A percentile compares a stretch with the other conserved stretches of the same genome.
phyloP scores from a whole-genome alignment of 2,329 filamentous ascomycete genomes.

The Clathrospora elynae region DNA sequence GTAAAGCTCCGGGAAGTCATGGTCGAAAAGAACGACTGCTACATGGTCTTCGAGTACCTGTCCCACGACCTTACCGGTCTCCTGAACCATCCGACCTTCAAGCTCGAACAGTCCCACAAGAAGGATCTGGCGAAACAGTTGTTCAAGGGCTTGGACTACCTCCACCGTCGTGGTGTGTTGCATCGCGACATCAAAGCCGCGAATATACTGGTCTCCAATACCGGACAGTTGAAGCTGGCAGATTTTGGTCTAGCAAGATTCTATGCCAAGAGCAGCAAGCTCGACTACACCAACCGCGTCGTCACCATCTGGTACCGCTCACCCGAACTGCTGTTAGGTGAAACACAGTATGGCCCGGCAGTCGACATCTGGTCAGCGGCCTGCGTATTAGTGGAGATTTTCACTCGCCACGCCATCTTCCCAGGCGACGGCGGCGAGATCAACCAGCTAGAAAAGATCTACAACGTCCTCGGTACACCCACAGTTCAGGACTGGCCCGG shows the following conservation, averaged over 20 bases:
- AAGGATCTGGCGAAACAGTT: conserved; percentile 93
- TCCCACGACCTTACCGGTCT: conserved; percentile 95
- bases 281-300: conserved; percentile 97
- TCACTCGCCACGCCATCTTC: conserved; percentile 91
- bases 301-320: conserved; percentile 99
- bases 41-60: conserved; percentile 99
- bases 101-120: conserved; percentile 80
- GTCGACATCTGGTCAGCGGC: conserved; percentile 98
- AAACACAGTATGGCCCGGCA: conserved; percentile 93
- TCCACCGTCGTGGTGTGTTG: conserved; percentile 89
- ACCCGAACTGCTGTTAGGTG: conserved; percentile 88
- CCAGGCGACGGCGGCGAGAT: conserved; percentile 95
- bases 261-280: conserved; percentile 86
- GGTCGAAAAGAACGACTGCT: conserved; percentile 98
- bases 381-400: conserved; percentile 95
- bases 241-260: conserved; percentile 97
- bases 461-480: conserved; percentile 86
- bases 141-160: conserved; percentile 90
- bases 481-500: conserved; percentile 84
- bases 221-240: conserved; percentile 86
- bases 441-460: conserved; percentile 96
- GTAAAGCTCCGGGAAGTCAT: conserved; percentile 88
- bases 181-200: conserved; percentile 98
- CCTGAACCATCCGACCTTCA: conserved; percentile 91
- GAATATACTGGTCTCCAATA: conserved; percentile 91